Evolutionary conservation across 441 rosid genomes (phyloP), one percentile per base, ranked within the genome.

Genomic region (Hypseocharis bilobata): DNA sequence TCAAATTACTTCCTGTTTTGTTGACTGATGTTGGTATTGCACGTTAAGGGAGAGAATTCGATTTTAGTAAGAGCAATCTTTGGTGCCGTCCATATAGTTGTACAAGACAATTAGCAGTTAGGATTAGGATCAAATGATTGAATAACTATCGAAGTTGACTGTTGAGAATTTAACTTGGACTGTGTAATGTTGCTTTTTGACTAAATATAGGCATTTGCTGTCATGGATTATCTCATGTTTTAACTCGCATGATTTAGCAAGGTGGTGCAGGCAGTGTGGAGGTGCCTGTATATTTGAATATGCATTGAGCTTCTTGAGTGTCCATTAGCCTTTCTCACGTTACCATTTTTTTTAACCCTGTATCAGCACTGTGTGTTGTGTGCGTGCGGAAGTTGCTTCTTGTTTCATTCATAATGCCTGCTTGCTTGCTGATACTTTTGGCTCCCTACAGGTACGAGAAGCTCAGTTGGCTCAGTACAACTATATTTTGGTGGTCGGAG

Each of bases 401-500:
- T 3, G 5, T 25, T 27, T 25, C 34, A 26, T 11, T 2, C 3
- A 3, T 2, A 16, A 25, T 26, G 20, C 1, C 38, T 2, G 4
- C 4, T 32, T 54, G 4, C 16, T 2, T 54, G 23, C 32, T 56
- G 70, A 66, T n/a, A 2, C 49, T 16, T 64, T 52, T 14, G 68
- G 22, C 60, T 59, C 23, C 61, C 58, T 75, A 63, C 82, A 94
- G 99, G 83, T 94, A 25, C 80, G 96, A 61, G 96, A 94, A 83
- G 99, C 99, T 73, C 99, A 91, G 83, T 72, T 89, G 72, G 94
- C 99, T 0, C 96, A 92, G 67, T 94, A 83, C 83, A 94, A 89
- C 76, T 89, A 80, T 76, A 94, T 94, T 68, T 78, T 94, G 65
- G 98, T 94, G 13, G 98, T 94, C 14, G 99, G 99, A 34, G 96